Evolutionary conservation across 225 moss, liverwort and hornwort genomes (phyloP), one percentile per base, ranked within the genome.

Genomic region (Lunularia cruciata): DNA sequence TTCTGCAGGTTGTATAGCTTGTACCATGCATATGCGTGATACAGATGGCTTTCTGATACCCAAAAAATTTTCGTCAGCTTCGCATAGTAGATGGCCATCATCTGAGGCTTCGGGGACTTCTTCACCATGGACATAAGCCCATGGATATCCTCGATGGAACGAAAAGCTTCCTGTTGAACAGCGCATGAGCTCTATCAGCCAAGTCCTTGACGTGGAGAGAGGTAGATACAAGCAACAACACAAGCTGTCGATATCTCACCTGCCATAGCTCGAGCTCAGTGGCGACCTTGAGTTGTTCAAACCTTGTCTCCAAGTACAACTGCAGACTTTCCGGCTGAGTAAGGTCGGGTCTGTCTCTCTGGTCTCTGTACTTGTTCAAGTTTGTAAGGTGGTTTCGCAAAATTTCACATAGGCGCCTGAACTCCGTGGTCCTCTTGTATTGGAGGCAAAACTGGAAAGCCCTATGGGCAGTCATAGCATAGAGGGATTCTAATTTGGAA

Each of bases 31-130:
- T 96, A 96, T 0, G 96, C 96, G 73, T 96, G 96, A 35, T 89
- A 92, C 28, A 96, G 67, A 49, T 90, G 86, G 56, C 90, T 90
- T 3, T 86, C 96, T 3, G 96, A 77, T 31, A 96, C 92, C 96
- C 92, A 92, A 57, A 93, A 96, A 59, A 96, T 96, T 74, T 92
- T 92, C 51, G 96, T 96, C 54, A 96, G 57, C 75, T 96, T 96
- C 34, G 96, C 92, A 25, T 96, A 96, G 60, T 90, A 96, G n/a
- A 96, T 77, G 48, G 96, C 96, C 96, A 96, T 92, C 92, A 96
- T 85, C 31, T 90, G 96, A 8, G 96, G 96, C 69, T 96, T 96
- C 0, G 96, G 96, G 18, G 86, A 90, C 75, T 86, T 92, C 57
- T 92, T 96, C 66, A 96, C 96, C 92, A 96, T 96, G 40, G 87